Evolutionary conservation across 148 eudicot genomes (phyloP).

Genomic region (Persicaria maculosa): DNA sequence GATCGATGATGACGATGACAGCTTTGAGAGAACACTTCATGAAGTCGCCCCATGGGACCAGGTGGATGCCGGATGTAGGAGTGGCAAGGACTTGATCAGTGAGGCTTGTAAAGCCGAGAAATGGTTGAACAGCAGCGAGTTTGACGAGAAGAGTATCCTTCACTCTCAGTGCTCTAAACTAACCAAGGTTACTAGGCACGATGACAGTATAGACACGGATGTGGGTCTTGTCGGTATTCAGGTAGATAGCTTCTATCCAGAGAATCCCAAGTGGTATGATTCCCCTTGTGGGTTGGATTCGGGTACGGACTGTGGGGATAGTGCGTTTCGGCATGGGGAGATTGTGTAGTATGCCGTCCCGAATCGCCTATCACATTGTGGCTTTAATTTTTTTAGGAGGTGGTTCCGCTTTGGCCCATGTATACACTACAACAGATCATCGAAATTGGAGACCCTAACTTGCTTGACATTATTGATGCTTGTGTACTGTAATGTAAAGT

Average conservation of each 20-base stretch:
- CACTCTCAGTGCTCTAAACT: slow-evolving; percentile 56
- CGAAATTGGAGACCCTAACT: slow-evolving; percentile 35
- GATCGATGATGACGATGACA: slow-evolving; percentile 84
- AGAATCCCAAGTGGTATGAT: slow-evolving; percentile 90
- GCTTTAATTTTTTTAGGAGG: slow-evolving; percentile 23
- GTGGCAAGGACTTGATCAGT: slow-evolving; percentile 51
- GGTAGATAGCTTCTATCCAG: slow-evolving; percentile 84
- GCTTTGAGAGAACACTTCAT: slow-evolving; percentile 74
- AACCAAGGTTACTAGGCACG: slow-evolving; percentile 62
- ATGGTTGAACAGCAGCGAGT: slow-evolving; percentile 60
- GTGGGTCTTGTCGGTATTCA: slow-evolving; percentile 73
- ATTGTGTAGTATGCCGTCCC: slow-evolving; percentile 47
- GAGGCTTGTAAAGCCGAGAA: slow-evolving; percentile 73
- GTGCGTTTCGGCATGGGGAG: slow-evolving; percentile 62
- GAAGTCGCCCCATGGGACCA: slow-evolving; percentile 83
- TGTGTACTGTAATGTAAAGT: slow-evolving; percentile 15
- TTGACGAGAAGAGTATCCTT: slow-evolving; percentile 78
- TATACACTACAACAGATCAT: slow-evolving; percentile 40
- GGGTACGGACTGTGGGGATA: slow-evolving; percentile 64
- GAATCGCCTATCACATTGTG: slow-evolving; percentile 33
- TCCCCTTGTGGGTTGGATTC: slow-evolving; percentile 93
- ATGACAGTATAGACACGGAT: slow-evolving; percentile 59
- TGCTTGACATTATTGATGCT: slow-evolving; percentile 49
- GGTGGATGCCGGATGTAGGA: slow-evolving; percentile 55
- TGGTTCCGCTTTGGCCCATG: slow-evolving; percentile 20